phyloP scores from a whole-genome alignment of 2,329 filamentous ascomycete genomes.

The Coniochaeta sp. region DNA sequence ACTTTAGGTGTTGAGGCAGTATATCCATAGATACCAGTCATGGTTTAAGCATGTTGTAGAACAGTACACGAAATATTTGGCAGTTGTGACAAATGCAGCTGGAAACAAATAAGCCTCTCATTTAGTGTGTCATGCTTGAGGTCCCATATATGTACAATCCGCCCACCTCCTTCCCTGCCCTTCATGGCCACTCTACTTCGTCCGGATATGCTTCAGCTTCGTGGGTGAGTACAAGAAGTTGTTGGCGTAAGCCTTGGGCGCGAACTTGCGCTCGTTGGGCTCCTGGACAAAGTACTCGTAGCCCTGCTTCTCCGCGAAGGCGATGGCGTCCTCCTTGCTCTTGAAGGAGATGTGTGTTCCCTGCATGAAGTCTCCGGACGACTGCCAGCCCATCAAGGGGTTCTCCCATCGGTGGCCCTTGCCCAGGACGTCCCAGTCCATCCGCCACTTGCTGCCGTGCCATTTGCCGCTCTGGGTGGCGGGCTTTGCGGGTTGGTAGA shows the following conservation, averaged over 20 bases:
- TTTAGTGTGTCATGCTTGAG: background rate
- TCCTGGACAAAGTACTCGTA: slow-evolving; percentile 99
- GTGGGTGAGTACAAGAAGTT: slow-evolving; percentile 83
- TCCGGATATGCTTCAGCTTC: slow-evolving; percentile 81
- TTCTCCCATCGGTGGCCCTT: slow-evolving; percentile 99
- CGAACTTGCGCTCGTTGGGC: slow-evolving; percentile 78
- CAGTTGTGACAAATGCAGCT: background rate
- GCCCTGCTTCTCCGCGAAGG: slow-evolving; percentile 95
- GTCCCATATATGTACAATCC: background rate
- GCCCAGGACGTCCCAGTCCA: slow-evolving; percentile 93
- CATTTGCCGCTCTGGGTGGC: slow-evolving; percentile 91
- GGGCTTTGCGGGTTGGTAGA: slow-evolving; percentile 87
- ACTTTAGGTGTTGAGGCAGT: slow-evolving; percentile 69
- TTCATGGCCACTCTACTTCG: slow-evolving; percentile 59
- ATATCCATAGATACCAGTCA: background rate
- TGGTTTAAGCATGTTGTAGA: background rate
- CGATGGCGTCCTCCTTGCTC: slow-evolving; percentile 87
- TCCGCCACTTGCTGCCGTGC: slow-evolving; percentile 80
- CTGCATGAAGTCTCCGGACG: slow-evolving; percentile 90
- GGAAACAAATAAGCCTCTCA: background rate
- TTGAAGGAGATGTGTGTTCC: slow-evolving; percentile 87
- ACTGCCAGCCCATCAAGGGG: slow-evolving; percentile 97
- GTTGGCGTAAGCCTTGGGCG: slow-evolving; percentile 92
- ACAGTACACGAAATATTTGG: background rate
- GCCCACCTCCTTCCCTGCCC: background rate